Base-by-base conservation (phyloP, 192 early-diverging fungal species). In the Rhizoclosmatium sp. region DNA sequence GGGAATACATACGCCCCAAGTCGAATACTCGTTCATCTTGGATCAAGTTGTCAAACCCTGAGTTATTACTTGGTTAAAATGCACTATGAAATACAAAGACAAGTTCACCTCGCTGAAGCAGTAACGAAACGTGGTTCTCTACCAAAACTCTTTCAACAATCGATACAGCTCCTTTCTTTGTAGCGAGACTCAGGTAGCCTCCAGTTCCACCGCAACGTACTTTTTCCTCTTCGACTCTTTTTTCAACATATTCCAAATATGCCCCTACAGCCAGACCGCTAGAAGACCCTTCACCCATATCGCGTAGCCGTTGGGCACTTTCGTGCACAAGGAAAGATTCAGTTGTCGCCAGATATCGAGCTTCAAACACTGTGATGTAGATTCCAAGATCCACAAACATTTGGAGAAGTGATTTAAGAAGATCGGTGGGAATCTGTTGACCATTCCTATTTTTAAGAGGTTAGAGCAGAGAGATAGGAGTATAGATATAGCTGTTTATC, bases 11-110 rank as follows among this genome's bases (percentile, higher is more conserved):
- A 16, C 88, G 78, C 47, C 80, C 84, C 47, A 99, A 80, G 70
- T 96, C 94, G 14, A 91, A 71, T n/a, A 91, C 61, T 75, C 85
- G 84, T 49, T 91, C 74, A 12, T 88, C 84, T 48, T 91, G 84
- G 77, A 95, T 86, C 85, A 98, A 89, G 4, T 87, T 78, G 51
- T 86, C 87, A 74, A 98, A 94, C 10, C 95, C 94, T 84, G 54
- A 19, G 60, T 42, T 31, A 73, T 19, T 3, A 9, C 21, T 56
- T 56, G n/a, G 51, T 47, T 44, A 56, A 46, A 2, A 77, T 14
- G 16, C 3, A 40, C 10, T 48, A n/a, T 9, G n/a, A 72, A 69
- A 4, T 23, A 10, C 45, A 61, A 65, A 69, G 42, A 41, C 39
- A 72, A 60, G 54, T 68, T 4, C 21, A 85, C 83, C 92, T 83